These are phyloP conservation scores for Penicillium frequentans DNA, from an alignment of 2,329 filamentous ascomycete genomes.

Conservation along the genomic window DNA sequence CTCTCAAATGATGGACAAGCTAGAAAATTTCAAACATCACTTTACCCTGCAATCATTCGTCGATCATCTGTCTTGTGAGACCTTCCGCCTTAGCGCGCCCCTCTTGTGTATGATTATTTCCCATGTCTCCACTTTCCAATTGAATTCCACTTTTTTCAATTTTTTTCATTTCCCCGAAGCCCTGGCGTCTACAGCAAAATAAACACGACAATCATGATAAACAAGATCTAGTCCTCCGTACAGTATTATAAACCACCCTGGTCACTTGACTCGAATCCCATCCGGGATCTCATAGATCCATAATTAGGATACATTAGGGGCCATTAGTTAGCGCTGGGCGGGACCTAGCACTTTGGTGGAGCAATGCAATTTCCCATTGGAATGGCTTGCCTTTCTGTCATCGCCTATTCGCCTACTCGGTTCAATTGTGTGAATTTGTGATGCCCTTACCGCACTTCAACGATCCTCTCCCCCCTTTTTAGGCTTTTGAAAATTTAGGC, in stretches of 20 bases:
- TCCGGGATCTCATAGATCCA: neutral
- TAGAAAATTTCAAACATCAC: conserved; percentile 13
- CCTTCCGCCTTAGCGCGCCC: conserved; percentile 24
- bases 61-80: conserved; percentile 25
- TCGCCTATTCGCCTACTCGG: conserved; percentile 8
- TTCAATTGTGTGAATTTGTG: neutral
- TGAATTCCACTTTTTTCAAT: conserved; percentile 2
- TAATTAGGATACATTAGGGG: neutral
- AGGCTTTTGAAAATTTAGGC: neutral
- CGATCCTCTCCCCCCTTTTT: neutral
- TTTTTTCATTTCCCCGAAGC: neutral
- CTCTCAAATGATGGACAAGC: neutral
- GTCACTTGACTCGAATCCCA: neutral
- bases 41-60: conserved; percentile 16
- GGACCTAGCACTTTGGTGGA: conserved; percentile 6
- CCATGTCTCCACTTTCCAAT: conserved; percentile 14
- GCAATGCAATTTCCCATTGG: conserved; percentile 10
- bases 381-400: conserved; percentile 7
- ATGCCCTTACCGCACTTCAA: neutral
- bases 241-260: neutral
- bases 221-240: neutral
- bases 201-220: neutral
- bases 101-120: conserved; percentile 22
- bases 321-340: neutral
- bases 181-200: neutral